Base-by-base conservation (phyloP, 2,329 filamentous ascomycete species). In the Alternaria longipes region DNA sequence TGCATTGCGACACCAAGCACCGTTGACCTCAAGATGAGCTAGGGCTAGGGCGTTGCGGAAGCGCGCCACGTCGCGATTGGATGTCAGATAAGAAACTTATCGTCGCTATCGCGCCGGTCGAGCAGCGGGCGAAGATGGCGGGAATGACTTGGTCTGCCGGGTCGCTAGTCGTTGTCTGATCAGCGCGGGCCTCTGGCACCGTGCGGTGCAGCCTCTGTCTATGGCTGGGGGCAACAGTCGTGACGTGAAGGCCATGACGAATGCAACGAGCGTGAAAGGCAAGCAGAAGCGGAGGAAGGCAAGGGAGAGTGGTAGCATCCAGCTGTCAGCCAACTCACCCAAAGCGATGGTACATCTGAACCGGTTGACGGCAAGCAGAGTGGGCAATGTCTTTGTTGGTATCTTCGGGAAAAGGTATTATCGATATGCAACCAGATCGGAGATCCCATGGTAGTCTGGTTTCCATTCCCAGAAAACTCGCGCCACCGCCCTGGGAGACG, bases 111-210 rank as follows among this genome's bases (percentile, higher is more conserved):
- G 64, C 60, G 62, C 60, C 64, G 59, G 67, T 61, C 64, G 62
- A 60, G 47, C 38, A 58, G 59, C 62, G 58, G 57, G 61, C 56
- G 50, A 58, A 64, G 65, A 55, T 64, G 65, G 63, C 64, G 65
- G 24, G 53, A 47, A 51, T 64, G 66, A 62, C 65, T 69, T 60
- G 66, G 59, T 56, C 62, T 60, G 59, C 61, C 56, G 62, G 66
- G 61, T 64, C 61, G 57, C 62, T 66, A 62, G 65, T 62, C 63
- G 69, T 63, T 63, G 69, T 69, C 73, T 75, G 73, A 76, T 74
- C 72, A 72, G 54, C 72, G 60, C 65, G 64, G 67, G 62, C 57
- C 61, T 54, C 59, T 50, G 36, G 40, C 12, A 54, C 40, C 45
- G 46, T 51, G 57, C 53, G 41, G 28, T 28, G 52, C 46, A 44